Base-by-base conservation (phyloP, 2,329 filamentous ascomycete genomes). In the Escovopsis sp. region DNA sequence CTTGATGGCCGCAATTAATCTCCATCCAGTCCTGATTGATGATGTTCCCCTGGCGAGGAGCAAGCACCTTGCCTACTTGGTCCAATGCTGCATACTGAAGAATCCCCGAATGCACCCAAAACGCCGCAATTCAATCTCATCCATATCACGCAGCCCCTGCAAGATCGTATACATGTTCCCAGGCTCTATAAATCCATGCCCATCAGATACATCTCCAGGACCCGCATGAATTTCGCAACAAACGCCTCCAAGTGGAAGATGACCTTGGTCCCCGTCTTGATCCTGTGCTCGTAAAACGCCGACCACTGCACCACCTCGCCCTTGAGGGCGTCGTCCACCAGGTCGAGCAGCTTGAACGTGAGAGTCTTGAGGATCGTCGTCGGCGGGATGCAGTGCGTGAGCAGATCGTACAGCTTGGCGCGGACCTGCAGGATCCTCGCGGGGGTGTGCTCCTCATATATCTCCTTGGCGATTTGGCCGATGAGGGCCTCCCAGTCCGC, bases 171-270 rank as follows among this genome's bases (percentile, higher is more conserved):
- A 6, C 28, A 30, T 30, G 10, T 30, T 6, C 10, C 6, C 28
- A 30, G 28, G 28, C 28, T 10, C 10, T 58, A 77, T 64, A 77
- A 67, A 43, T 87, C 84, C 80, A 91, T 88, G 49, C 80, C 85
- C 84, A 94, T 89, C 44, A 81, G 63, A 57, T 78, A 93, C 78
- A 87, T 89, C 68, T 98, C 91, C 49, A 89, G 75, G 51, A 96
- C 77, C 53, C 89, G 77, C 89, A 98, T 96, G 60, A 96, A 94
- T 67, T 95, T 96, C 45, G 89, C 89, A 45, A 98, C 91, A 63
- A 98, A 98, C 4, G 91, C 91, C 64, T 98, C 93, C 4, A 98
- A 68, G 57, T 98, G 93, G 63, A 98, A 98, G 48, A 98, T 96
- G 45, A 94, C 84, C 71, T 98, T 98, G 46, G 75, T 87, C 41